These are phyloP conservation scores for Betula pendula DNA, from an alignment of 306 rosid genomes.

Conservation along the genomic window DNA sequence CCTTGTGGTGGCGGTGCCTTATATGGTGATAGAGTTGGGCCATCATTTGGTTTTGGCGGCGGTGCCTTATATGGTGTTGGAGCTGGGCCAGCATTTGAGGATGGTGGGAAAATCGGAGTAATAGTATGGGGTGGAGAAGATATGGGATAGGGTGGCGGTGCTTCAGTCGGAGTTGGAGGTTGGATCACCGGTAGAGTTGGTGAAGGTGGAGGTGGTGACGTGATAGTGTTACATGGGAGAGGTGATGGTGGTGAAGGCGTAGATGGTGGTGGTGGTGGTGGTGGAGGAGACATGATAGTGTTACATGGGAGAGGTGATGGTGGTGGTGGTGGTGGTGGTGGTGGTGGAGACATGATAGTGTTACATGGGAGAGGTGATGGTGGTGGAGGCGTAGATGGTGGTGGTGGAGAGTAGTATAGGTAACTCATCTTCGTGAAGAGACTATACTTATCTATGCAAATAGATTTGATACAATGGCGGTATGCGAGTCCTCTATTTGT, in stretches of 20 bases:
- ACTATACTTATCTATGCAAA: not conserved
- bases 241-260: slow-evolving; percentile 10
- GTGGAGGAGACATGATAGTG: slow-evolving; percentile 10
- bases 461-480: slow-evolving; percentile 8
- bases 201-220: slow-evolving; percentile 13
- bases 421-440: slow-evolving; percentile 18
- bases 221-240: slow-evolving; percentile 1
- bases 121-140: not conserved
- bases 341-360: slow-evolving; percentile 11
- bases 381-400: slow-evolving; percentile 11
- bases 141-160: not conserved
- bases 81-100: not conserved
- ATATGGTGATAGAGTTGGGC: not conserved
- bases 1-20: not conserved
- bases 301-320: slow-evolving; percentile 8
- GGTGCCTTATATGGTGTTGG: not conserved
- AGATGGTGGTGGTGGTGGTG: slow-evolving; percentile 8
- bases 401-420: slow-evolving; percentile 48
- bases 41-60: slow-evolving; percentile 1
- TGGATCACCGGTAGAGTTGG: not conserved
- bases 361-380: slow-evolving; percentile 14
- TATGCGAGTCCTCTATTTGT: slow-evolving; percentile 28
- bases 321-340: slow-evolving; percentile 27
- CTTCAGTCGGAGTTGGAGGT: not conserved
- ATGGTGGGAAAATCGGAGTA: not conserved